Conservation (phyloP, 805 yeast species). For the Isabelozyma heimii region DNA sequence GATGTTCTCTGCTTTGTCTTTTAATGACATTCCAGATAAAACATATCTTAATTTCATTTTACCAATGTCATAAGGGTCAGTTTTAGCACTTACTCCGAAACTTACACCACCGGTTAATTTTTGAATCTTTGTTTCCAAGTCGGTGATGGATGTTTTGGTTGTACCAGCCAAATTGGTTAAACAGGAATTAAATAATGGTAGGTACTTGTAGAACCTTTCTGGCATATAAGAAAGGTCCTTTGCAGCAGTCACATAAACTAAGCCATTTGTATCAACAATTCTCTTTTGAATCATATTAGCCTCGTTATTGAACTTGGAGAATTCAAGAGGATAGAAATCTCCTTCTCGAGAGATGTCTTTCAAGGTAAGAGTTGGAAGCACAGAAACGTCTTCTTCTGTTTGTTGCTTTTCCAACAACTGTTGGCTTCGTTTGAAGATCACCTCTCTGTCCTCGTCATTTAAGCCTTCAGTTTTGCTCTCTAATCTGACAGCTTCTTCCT, state of each 20-base stretch:
- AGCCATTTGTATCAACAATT: constrained; percentile 73
- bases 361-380: constrained; percentile 74
- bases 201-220: constrained; percentile 56
- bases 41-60: constrained; percentile 53
- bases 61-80: constrained; percentile 50
- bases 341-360: constrained; percentile 68
- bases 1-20: constrained; percentile 57
- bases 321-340: constrained; percentile 28
- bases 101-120: constrained; percentile 81
- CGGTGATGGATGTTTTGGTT: constrained; percentile 60
- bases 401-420: constrained; percentile 62
- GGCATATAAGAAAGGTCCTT: constrained; percentile 63
- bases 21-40: constrained; percentile 68
- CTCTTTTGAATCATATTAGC: constrained; percentile 43
- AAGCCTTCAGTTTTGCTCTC: constrained; percentile 40
- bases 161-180: constrained; percentile 87
- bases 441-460: constrained; percentile 52
- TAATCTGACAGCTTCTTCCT: constrained; percentile 59
- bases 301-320: constrained; percentile 24
- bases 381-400: constrained; percentile 67
- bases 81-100: constrained; percentile 54
- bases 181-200: constrained; percentile 77
- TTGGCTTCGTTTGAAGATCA: constrained; percentile 59
- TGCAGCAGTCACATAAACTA: constrained; percentile 71
- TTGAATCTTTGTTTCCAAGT: constrained; percentile 81